Evolutionary conservation across 1,139 yeast genomes (phyloP).

Genomic region (Starmera stellimalicola): DNA sequence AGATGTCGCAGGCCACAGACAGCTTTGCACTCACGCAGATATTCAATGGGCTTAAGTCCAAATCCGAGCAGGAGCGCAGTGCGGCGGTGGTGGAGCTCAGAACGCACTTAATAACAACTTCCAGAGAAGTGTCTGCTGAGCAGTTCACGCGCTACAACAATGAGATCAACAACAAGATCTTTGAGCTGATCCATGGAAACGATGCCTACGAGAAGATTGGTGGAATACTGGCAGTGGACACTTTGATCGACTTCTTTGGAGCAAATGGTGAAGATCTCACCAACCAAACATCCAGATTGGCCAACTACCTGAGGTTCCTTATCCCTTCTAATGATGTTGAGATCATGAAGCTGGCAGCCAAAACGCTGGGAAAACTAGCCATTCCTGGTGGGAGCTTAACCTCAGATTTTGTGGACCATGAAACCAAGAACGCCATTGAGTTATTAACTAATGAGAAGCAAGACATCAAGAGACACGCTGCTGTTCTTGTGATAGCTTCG

Average conservation of each 20-base stretch:
- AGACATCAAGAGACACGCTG: conserved; percentile 83
- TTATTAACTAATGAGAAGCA: conserved; percentile 83
- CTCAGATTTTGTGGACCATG: conserved; percentile 88
- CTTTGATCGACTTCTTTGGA: conserved; percentile 71
- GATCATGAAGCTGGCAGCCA: conserved; percentile 81
- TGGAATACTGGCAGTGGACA: conserved; percentile 84
- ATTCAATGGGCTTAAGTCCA: conserved; percentile 42
- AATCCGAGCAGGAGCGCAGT: conserved; percentile 37
- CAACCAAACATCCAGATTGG: conserved; percentile 82
- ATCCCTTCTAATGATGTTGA: conserved; percentile 76
- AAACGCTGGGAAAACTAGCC: conserved; percentile 80
- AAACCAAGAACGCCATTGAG: conserved; percentile 82
- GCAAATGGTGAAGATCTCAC: conserved; percentile 57
- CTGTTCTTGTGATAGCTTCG: conserved; percentile 74
- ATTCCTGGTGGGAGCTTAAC: conserved; percentile 84
- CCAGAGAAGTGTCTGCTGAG: conserved; percentile 69
- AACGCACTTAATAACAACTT: conserved; percentile 56
- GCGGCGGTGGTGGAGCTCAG: conserved; percentile 61
- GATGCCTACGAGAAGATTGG: conserved; percentile 73
- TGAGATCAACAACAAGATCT: conserved; percentile 79
- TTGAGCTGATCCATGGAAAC: conserved; percentile 71
- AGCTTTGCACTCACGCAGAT: conserved; percentile 46
- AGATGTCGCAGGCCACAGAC: conserved; percentile 22
- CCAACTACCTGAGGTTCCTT: conserved; percentile 74
- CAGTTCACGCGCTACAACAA: conserved; percentile 75